Conservation (phyloP, 495 filamentous ascomycete genomes). For the Paragyromitra xinjiangensis region DNA sequence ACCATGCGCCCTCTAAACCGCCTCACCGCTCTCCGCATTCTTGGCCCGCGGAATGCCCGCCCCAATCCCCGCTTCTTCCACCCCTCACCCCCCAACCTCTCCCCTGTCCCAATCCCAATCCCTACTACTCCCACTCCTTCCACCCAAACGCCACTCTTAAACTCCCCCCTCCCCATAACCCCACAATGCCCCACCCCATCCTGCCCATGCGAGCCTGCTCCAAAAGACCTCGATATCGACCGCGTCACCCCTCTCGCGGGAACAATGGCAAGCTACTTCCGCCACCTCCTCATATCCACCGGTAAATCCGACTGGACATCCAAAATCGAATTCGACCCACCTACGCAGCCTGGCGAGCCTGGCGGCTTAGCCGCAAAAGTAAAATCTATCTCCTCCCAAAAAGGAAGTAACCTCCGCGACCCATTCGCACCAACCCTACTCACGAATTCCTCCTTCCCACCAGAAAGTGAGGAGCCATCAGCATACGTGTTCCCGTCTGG, state of each 20-base stretch:
- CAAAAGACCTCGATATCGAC: conserved; percentile 79
- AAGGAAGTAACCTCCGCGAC: conserved; percentile 65
- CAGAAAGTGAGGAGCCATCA: conserved; percentile 57
- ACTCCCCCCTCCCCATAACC: conserved; percentile 33
- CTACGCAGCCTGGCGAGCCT: conserved; percentile 15
- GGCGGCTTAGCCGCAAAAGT: conserved; percentile 75
- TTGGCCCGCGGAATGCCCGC: conserved; percentile 9
- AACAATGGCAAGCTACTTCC: conserved; percentile 79
- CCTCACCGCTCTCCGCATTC: conserved; percentile 27
- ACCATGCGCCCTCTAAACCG: neutral
- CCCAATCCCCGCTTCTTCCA: neutral
- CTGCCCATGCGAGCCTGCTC: conserved; percentile 56
- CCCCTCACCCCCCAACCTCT: conserved; percentile 31
- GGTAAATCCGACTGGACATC: conserved; percentile 82
- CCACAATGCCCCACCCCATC: conserved; percentile 28
- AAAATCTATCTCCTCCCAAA: conserved; percentile 72
- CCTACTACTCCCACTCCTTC: neutral
- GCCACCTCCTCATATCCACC: conserved; percentile 83
- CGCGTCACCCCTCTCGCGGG: conserved; percentile 71
- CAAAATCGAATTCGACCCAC: conserved; percentile 68
- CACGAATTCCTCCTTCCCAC: conserved; percentile 41
- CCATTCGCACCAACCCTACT: conserved; percentile 46
- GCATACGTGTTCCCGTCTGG: conserved; percentile 60
- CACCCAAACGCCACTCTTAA: neutral
- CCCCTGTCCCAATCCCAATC: conserved; percentile 39